Evolutionary conservation across 768 basidiomycete genomes (phyloP).

Genomic region (Hygrophorus russula): DNA sequence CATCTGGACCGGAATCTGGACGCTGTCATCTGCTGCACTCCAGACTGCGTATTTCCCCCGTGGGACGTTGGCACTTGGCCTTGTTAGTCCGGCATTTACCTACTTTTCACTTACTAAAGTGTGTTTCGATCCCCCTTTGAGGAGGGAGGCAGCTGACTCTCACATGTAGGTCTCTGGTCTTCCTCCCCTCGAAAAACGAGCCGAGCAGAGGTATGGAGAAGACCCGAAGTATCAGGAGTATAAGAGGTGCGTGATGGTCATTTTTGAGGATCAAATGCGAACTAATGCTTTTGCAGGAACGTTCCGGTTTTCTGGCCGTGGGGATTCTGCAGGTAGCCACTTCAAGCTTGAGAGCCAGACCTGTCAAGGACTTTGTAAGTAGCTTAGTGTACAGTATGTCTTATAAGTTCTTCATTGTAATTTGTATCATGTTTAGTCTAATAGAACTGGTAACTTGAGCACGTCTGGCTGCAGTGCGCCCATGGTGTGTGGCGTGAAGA

Average conservation of each 20-base stretch:
- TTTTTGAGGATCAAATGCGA: neutral
- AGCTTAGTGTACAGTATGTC: too few relatives aligned
- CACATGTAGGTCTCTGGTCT: constrained; percentile 46
- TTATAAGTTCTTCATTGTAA: too few relatives aligned
- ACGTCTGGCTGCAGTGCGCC: too few relatives aligned
- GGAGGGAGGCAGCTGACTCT: neutral
- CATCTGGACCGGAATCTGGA: constrained; percentile 59
- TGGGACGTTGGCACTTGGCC: constrained; percentile 32
- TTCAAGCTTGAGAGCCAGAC: too few relatives aligned
- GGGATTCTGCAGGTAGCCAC: constrained; percentile 10
- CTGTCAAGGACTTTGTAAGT: too few relatives aligned
- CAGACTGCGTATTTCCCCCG: constrained; percentile 33
- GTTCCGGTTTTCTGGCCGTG: constrained; percentile 40
- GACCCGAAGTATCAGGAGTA: constrained; percentile 49
- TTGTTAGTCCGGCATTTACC: constrained; percentile 50
- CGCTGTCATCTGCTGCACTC: constrained; percentile 39
- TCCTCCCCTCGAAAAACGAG: constrained; percentile 53
- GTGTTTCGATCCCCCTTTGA: constrained; percentile 8
- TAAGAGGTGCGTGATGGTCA: constrained; percentile 30
- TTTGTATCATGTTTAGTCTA: too few relatives aligned
- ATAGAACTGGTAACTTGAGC: too few relatives aligned
- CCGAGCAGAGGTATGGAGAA: constrained; percentile 42
- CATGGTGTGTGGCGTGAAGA: too few relatives aligned
- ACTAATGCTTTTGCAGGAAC: constrained; percentile 14
- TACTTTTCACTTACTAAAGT: constrained; percentile 50